These are phyloP conservation scores for Syzygium grande DNA, from an alignment of 345 rosid genomes.

Conservation along the genomic window DNA sequence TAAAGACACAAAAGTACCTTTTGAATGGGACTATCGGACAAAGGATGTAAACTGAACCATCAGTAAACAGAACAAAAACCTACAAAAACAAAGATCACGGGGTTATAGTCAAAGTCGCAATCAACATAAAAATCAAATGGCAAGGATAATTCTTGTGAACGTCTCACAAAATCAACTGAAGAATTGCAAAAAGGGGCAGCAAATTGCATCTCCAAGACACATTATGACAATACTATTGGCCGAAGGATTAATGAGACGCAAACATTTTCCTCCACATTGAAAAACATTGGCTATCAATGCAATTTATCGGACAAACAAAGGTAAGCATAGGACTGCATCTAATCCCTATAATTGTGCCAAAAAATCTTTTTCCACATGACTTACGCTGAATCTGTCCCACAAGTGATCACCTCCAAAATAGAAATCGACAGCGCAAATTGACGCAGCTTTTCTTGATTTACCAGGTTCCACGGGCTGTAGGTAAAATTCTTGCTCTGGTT, in stretches of 20 bases:
- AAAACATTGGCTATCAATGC: not conserved
- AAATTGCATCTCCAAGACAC: not conserved
- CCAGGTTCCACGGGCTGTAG: slow-evolving; percentile 89
- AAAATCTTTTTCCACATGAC: slow-evolving; percentile 15
- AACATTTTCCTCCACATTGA: not conserved
- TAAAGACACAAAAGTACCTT: slow-evolving; percentile 36
- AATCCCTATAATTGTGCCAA: not conserved
- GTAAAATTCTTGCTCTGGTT: slow-evolving; percentile 94
- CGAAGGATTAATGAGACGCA: not conserved
- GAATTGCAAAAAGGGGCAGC: not conserved
- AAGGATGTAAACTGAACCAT: slow-evolving; percentile 76
- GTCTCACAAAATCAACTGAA: not conserved
- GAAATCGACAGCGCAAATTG: slow-evolving; percentile 81
- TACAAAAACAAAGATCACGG: slow-evolving; percentile 20
- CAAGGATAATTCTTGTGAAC: not conserved
- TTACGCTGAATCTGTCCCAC: slow-evolving; percentile 95
- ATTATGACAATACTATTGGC: not conserved
- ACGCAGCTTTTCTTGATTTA: slow-evolving; percentile 61
- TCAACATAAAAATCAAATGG: not conserved
- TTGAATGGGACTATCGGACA: slow-evolving; percentile 95
- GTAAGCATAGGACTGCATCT: not conserved
- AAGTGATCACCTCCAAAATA: slow-evolving; percentile 86
- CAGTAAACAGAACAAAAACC: slow-evolving; percentile 80
- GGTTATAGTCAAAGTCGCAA: not conserved
- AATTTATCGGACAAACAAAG: not conserved